These are phyloP conservation scores for Solanum chmielewskii DNA, from an alignment of 257 asterid genomes.

Conservation along the genomic window DNA sequence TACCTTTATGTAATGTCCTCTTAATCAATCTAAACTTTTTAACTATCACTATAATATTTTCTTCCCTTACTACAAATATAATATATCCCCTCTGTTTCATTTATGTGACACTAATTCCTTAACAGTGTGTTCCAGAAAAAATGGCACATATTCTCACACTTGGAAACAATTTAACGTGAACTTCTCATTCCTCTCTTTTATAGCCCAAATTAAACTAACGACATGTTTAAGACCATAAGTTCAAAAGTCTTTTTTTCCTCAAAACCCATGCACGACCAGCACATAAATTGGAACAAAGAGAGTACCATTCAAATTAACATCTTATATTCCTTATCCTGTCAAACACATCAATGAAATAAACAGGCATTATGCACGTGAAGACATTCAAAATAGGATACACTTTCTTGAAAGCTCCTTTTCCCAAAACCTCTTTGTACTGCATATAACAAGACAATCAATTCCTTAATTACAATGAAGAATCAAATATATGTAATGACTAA, in stretches of 20 bases:
- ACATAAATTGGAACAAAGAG: not conserved
- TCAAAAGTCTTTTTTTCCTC: not conserved
- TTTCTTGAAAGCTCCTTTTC: conserved; percentile 94
- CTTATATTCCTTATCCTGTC: not conserved
- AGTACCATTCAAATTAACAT: not conserved
- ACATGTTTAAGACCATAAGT: not conserved
- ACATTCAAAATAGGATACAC: conserved; percentile 54
- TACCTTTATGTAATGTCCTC: not conserved
- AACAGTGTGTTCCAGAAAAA: not conserved
- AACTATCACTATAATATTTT: not conserved
- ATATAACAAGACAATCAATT: conserved; percentile 1
- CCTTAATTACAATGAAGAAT: not conserved
- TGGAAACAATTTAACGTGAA: not conserved
- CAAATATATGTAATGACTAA: not conserved
- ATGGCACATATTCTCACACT: not conserved
- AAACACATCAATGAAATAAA: not conserved
- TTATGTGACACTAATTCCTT: not conserved
- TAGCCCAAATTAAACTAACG: not conserved
- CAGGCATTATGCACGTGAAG: not conserved
- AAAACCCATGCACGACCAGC: not conserved
- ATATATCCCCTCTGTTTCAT: not conserved
- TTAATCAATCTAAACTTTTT: not conserved
- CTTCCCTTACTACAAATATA: not conserved
- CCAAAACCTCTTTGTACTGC: conserved; percentile 90
- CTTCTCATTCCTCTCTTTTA: not conserved